These are phyloP conservation scores for Kwoniella sp. DNA, from an alignment of 768 basidiomycete species.

Conservation along the genomic window DNA sequence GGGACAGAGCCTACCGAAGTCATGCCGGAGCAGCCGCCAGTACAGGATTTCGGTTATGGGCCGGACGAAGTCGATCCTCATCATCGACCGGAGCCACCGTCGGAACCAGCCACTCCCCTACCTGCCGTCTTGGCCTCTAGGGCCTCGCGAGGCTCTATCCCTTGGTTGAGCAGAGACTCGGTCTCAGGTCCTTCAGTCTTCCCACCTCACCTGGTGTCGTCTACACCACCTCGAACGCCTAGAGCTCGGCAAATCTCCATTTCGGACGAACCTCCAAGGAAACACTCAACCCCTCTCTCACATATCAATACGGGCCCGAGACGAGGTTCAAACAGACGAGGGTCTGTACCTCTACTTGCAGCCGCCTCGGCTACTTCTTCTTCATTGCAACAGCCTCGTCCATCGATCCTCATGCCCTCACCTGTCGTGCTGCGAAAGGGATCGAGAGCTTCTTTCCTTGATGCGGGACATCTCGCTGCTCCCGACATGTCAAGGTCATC, in stretches of 20 bases:
- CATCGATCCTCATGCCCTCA: slow-evolving; percentile 19
- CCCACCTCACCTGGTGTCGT: not conserved
- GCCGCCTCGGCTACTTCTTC: slow-evolving; percentile 14
- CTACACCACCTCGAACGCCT: slow-evolving; percentile 15
- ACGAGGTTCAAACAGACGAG: slow-evolving; percentile 9
- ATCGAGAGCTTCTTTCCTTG: slow-evolving; percentile 14
- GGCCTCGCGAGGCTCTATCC: slow-evolving; percentile 13
- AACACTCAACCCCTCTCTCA: slow-evolving; percentile 12
- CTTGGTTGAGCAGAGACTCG: slow-evolving; percentile 12
- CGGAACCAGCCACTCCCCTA: slow-evolving; percentile 5
- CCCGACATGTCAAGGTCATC: slow-evolving; percentile 27
- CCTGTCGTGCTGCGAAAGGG: not conserved
- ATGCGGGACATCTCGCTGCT: slow-evolving; percentile 6
- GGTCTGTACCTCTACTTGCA: slow-evolving; percentile 12
- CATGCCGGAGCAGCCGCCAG: slow-evolving; percentile 7
- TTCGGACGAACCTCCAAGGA: slow-evolving; percentile 15
- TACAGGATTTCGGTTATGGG: slow-evolving; percentile 6
- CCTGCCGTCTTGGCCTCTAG: not conserved
- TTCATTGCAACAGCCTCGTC: not conserved
- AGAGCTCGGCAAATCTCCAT: slow-evolving; percentile 18
- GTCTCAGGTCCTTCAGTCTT: slow-evolving; percentile 1
- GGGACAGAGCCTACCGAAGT: slow-evolving; percentile 8
- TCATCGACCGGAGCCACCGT: slow-evolving; percentile 5
- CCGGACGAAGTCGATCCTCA: slow-evolving; percentile 20
- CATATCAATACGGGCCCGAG: slow-evolving; percentile 1